Evolutionary conservation across 805 yeast species (phyloP).

Genomic region (Teunomyces gatunensis): DNA sequence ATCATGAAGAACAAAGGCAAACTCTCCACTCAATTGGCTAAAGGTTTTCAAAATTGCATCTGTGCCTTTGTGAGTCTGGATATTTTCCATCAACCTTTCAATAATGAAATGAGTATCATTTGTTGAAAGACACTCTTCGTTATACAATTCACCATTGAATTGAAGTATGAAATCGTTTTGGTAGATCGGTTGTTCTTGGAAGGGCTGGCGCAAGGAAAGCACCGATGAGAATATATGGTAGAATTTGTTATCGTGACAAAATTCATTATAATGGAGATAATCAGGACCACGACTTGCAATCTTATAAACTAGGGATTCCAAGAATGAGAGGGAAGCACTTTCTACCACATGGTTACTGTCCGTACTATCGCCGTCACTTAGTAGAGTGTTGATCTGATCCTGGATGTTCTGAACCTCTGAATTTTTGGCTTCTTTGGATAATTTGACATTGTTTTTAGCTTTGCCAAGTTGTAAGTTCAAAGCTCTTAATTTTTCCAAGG

Average conservation of each 20-base stretch:
- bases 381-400: conserved; percentile 12
- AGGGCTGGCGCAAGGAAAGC: conserved; percentile 75
- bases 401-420: conserved; percentile 10
- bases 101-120: conserved; percentile 67
- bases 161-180: conserved; percentile 47
- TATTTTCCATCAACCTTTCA: conserved; percentile 26
- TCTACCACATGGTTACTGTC: conserved; percentile 2
- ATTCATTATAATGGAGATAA: conserved; percentile 26
- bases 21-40: conserved; percentile 68
- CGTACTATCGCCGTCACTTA: conserved; percentile 1
- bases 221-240: conserved; percentile 64
- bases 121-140: conserved; percentile 43
- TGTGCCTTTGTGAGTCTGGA: conserved; percentile 10
- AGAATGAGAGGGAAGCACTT: background rate
- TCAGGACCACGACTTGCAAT: conserved; percentile 59
- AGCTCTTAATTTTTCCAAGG: conserved; percentile 24
- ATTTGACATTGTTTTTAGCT: conserved; percentile 29
- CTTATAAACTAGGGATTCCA: conserved; percentile 6
- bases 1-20: conserved; percentile 63
- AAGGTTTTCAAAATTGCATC: conserved; percentile 43
- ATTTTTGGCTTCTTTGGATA: conserved; percentile 12
- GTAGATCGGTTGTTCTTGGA: conserved; percentile 67
- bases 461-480: conserved; percentile 22
- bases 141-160: conserved; percentile 90
- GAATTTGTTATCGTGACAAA: conserved; percentile 5